Evolutionary conservation across 805 yeast genomes (phyloP).

Genomic region (Cyberlindnera suaveolens): DNA sequence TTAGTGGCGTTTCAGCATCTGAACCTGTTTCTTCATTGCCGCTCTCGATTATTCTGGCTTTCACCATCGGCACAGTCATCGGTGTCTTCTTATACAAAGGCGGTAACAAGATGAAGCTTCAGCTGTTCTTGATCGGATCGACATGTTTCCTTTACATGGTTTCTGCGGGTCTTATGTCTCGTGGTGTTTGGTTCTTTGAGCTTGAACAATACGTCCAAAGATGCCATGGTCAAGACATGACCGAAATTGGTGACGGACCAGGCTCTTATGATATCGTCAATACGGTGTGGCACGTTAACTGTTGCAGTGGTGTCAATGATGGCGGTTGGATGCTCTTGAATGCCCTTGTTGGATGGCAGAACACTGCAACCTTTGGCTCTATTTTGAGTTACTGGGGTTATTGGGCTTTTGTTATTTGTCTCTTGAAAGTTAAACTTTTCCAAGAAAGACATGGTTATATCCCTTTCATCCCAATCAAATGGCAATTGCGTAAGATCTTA

Average conservation of each 20-base stretch:
- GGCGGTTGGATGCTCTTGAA: conserved; percentile 91
- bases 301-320: conserved; percentile 87
- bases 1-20: conserved; percentile 81
- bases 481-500: conserved; percentile 52
- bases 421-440: conserved; percentile 40
- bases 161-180: conserved; percentile 81
- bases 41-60: conserved; percentile 56
- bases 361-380: conserved; percentile 88
- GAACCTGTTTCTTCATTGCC: conserved; percentile 64
- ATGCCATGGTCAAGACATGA: conserved; percentile 78
- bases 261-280: conserved; percentile 79
- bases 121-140: conserved; percentile 64
- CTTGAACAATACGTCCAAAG: conserved; percentile 63
- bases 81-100: conserved; percentile 69
- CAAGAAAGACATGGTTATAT: conserved; percentile 56
- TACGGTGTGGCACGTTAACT: conserved; percentile 91
- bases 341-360: conserved; percentile 90
- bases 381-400: conserved; percentile 65
- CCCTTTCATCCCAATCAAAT: conserved; percentile 55
- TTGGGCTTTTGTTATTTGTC: conserved; percentile 51
- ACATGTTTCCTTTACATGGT: conserved; percentile 81
- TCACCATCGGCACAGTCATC: conserved; percentile 51
- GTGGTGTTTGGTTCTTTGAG: conserved; percentile 90
- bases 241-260: conserved; percentile 88
- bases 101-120: conserved; percentile 73